Conservation (phyloP, 2,329 filamentous ascomycete genomes). For the Cordyceps cicadae region DNA sequence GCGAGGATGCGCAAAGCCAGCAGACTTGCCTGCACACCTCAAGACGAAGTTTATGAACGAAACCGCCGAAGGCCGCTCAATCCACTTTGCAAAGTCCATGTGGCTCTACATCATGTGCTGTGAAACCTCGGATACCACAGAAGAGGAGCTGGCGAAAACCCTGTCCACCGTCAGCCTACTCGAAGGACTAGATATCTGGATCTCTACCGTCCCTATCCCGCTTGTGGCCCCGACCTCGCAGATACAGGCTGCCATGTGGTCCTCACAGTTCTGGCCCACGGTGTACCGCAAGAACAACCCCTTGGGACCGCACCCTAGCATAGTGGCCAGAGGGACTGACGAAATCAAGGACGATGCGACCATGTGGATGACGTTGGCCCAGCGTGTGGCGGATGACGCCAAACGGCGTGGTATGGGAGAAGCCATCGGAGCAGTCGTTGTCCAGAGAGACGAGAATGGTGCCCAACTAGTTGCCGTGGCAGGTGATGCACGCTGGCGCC, state of each 20-base stretch:
- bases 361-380: slow-evolving; percentile 60
- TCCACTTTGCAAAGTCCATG: slow-evolving; percentile 52
- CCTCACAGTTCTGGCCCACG: slow-evolving; percentile 70
- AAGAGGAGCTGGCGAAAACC: slow-evolving; percentile 41
- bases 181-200: slow-evolving; percentile 41
- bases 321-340: slow-evolving; percentile 60
- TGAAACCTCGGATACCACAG: slow-evolving; percentile 42
- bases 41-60: slow-evolving; percentile 55
- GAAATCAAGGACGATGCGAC: slow-evolving; percentile 58
- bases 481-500: slow-evolving; percentile 65
- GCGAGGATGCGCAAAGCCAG: slow-evolving; percentile 65
- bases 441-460: slow-evolving; percentile 50
- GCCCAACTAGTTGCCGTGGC: slow-evolving; percentile 61
- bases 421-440: slow-evolving; percentile 64
- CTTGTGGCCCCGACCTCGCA: slow-evolving; percentile 66
- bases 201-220: slow-evolving; percentile 61
- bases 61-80: slow-evolving; percentile 42
- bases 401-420: slow-evolving; percentile 54
- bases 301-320: slow-evolving; percentile 72
- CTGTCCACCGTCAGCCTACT: slow-evolving; percentile 43
- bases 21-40: slow-evolving; percentile 58
- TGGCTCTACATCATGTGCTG: slow-evolving; percentile 53
- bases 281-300: slow-evolving; percentile 84
- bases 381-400: slow-evolving; percentile 52
- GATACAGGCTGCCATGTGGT: slow-evolving; percentile 67